Conservation (phyloP, 2,329 filamentous ascomycete genomes). For the Diaporthe sp. region DNA sequence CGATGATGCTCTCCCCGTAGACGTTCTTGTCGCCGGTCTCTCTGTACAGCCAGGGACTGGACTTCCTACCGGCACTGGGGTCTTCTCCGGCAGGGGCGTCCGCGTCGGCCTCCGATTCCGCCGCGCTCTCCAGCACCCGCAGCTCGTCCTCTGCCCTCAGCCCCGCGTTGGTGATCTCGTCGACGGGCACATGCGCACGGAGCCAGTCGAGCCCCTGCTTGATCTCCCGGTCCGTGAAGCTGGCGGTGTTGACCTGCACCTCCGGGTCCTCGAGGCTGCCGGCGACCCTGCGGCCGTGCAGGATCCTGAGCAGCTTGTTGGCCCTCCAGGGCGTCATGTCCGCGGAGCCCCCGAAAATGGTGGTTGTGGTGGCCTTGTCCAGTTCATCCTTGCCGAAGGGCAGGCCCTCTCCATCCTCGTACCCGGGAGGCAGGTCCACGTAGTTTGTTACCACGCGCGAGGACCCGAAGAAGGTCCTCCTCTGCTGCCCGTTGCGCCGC, state of each 20-base stretch:
- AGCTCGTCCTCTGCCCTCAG: conserved; percentile 75
- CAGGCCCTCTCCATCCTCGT: conserved; percentile 68
- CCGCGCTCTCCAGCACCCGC: conserved; percentile 59
- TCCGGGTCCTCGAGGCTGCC: conserved; percentile 73
- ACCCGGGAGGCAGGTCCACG: conserved; percentile 69
- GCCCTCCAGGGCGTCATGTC: conserved; percentile 59
- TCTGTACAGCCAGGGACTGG: conserved; percentile 37
- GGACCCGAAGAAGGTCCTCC: conserved; percentile 45
- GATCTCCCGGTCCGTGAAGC: conserved; percentile 58
- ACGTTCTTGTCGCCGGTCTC: conserved; percentile 57
- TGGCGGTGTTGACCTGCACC: conserved; percentile 61
- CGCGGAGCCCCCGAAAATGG: conserved; percentile 66
- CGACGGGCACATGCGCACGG: conserved; percentile 66
- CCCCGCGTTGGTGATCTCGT: conserved; percentile 73
- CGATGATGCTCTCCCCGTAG: conserved; percentile 70
- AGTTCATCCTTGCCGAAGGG: conserved; percentile 65
- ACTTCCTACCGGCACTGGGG: conserved; percentile 36
- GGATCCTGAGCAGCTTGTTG: conserved; percentile 68
- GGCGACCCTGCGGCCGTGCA: conserved; percentile 74
- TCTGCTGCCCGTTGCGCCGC: conserved; percentile 15
- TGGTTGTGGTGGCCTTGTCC: conserved; percentile 51
- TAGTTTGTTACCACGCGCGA: conserved; percentile 63
- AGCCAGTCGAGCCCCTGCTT: conserved; percentile 67
- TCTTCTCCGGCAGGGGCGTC: conserved; percentile 41
- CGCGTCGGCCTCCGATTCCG: conserved; percentile 44